These are phyloP conservation scores for Misopates orontium DNA, from an alignment of 257 asterid genomes.

Conservation along the genomic window DNA sequence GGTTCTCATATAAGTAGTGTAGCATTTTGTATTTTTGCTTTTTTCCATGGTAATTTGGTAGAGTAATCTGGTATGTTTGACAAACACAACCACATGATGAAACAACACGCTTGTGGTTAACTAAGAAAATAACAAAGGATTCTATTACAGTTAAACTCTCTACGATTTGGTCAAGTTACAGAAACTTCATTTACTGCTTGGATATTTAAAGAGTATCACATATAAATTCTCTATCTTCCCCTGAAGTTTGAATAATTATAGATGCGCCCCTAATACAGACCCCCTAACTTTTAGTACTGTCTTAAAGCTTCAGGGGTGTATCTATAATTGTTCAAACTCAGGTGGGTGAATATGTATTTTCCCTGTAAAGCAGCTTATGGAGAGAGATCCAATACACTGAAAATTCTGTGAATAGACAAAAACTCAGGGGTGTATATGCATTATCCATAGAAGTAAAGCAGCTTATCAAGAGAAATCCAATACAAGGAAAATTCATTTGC, in stretches of 20 bases:
- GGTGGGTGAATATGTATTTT: not conserved
- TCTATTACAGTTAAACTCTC: constrained; percentile 1
- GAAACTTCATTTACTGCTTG: no score
- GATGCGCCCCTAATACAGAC: no score
- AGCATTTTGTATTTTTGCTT: not conserved
- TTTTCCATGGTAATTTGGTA: constrained; percentile 5
- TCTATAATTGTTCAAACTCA: no score
- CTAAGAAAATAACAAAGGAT: constrained; percentile 10
- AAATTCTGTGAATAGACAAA: no score
- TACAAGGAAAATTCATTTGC: not conserved
- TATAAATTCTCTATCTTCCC: no score
- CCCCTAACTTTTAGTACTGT: no score
- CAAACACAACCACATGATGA: constrained; percentile 7
- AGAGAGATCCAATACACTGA: not conserved
- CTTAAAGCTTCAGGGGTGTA: no score
- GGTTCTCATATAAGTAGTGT: constrained; percentile 9
- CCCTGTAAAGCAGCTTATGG: not conserved
- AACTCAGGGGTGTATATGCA: no score
- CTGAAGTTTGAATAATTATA: no score
- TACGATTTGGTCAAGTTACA: no score
- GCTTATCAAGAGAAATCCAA: not conserved
- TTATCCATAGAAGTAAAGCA: not conserved
- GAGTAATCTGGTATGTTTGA: constrained; percentile 4
- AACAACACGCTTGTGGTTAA: constrained; percentile 12
- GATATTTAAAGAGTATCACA: no score